These are phyloP conservation scores for Rhynchosporium secalis DNA, from an alignment of 2,329 filamentous ascomycete genomes.

Conservation along the genomic window DNA sequence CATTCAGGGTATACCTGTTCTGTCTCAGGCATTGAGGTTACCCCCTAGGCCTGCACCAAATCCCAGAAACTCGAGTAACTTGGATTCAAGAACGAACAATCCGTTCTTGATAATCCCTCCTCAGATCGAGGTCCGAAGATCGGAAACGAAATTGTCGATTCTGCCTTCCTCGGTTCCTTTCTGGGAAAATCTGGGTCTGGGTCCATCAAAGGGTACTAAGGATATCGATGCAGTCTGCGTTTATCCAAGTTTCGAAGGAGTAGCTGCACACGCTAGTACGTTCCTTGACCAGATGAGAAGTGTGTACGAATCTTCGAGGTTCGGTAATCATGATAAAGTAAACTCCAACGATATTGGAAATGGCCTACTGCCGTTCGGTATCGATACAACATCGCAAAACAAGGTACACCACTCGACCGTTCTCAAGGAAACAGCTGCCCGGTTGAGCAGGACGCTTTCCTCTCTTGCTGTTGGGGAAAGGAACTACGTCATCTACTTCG, in stretches of 20 bases:
- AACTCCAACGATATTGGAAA: conserved; percentile 42
- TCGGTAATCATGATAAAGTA: conserved; percentile 61
- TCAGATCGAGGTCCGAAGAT: conserved; percentile 70
- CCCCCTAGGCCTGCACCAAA: conserved; percentile 37
- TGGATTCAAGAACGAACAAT: conserved; percentile 48
- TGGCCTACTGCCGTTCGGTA: conserved; percentile 34
- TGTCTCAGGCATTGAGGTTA: conserved; percentile 53
- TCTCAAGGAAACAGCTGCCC: conserved; percentile 36
- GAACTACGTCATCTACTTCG: conserved; percentile 74
- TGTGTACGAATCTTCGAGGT: conserved; percentile 71
- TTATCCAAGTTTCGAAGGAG: conserved; percentile 64
- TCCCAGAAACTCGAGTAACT: conserved; percentile 25
- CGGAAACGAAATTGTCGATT: conserved; percentile 69
- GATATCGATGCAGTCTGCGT: conserved; percentile 70
- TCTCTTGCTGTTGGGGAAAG: conserved; percentile 42
- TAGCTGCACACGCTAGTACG: conserved; percentile 58
- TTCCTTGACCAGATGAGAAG: conserved; percentile 70
- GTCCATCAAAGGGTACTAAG: conserved; percentile 69
- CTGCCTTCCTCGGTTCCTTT: conserved; percentile 74
- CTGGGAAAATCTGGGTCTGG: conserved; percentile 78
- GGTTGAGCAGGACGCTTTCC: conserved; percentile 37
- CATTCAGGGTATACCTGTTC: conserved; percentile 56
- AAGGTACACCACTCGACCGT: conserved; percentile 30
- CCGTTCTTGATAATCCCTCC: conserved; percentile 66
- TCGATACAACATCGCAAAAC: conserved; percentile 43